Percentiles rank a stretch among this genome's conserved stretches.
Conservation (phyloP, 1,139 yeast species). For the Wickerhamiella pararugosa region DNA sequence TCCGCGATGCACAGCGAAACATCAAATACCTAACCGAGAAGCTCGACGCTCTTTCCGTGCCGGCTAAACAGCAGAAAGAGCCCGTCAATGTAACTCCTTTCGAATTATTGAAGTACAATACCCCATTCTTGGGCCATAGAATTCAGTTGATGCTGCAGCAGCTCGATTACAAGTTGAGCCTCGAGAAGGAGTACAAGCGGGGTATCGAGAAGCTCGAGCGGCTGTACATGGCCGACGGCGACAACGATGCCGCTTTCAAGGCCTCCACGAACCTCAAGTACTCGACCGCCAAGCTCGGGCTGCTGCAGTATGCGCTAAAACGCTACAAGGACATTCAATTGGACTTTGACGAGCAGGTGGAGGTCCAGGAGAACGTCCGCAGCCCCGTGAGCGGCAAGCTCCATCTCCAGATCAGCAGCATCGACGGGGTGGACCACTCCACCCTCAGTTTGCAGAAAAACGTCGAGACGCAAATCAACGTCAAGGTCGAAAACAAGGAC, state of each 20-base stretch:
- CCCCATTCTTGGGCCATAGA: conserved; percentile 86
- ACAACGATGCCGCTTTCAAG: conserved; percentile 65
- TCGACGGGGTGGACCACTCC: conserved; percentile 84
- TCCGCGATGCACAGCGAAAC: conserved; percentile 81
- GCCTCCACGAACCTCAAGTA: conserved; percentile 81
- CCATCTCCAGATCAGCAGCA: conserved; percentile 51
- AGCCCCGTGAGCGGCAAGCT: conserved; percentile 74
- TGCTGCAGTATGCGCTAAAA: conserved; percentile 68
- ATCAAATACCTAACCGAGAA: conserved; percentile 77
- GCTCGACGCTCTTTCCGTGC: conserved; percentile 21
- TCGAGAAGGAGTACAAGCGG: conserved; percentile 81
- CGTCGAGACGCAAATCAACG: conserved; percentile 62
- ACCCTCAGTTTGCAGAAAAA: conserved; percentile 64
- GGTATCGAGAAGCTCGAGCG: conserved; percentile 83
- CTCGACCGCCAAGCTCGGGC: conserved; percentile 69
- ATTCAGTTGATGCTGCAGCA: conserved; percentile 92
- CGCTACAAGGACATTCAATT: conserved; percentile 84
- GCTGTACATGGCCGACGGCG: conserved; percentile 81
- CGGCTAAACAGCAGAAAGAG: conserved; percentile 1
- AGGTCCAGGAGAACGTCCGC: conserved; percentile 37
- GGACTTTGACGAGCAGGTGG: conserved; percentile 34
- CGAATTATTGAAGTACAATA: conserved; percentile 79
- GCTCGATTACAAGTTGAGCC: conserved; percentile 79
- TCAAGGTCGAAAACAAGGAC: conserved; percentile 79
- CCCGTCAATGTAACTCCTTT: conserved; percentile 26